Conservation (phyloP, 2,329 filamentous ascomycete genomes). For the Monosporascus sp. region DNA sequence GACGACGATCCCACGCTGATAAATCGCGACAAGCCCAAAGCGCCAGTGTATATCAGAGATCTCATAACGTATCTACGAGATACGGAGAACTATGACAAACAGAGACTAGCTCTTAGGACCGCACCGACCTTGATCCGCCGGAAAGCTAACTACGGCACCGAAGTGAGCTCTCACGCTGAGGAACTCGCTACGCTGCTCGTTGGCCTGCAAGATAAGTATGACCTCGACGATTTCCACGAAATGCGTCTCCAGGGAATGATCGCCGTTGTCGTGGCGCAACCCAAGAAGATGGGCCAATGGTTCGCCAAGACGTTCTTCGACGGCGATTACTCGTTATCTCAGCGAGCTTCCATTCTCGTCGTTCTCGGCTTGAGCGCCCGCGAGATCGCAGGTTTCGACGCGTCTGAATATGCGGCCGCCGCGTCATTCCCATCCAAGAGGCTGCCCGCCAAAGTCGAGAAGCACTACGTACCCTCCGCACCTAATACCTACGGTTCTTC, state of each 20-base stretch:
- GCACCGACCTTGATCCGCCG: slow-evolving; percentile 79
- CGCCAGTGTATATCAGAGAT: slow-evolving; percentile 88
- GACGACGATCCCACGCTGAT: slow-evolving; percentile 89
- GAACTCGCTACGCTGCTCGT: slow-evolving; percentile 74
- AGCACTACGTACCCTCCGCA: slow-evolving; percentile 51
- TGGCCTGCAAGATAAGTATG: slow-evolving; percentile 79
- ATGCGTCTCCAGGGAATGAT: slow-evolving; percentile 76
- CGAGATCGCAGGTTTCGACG: slow-evolving; percentile 75
- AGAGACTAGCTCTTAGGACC: slow-evolving; percentile 71
- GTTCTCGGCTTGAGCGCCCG: slow-evolving; percentile 77
- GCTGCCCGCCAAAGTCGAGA: slow-evolving; percentile 70
- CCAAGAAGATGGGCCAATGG: slow-evolving; percentile 75
- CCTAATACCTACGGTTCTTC: slow-evolving; percentile 14
- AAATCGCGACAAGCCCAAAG: slow-evolving; percentile 72
- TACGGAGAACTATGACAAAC: slow-evolving; percentile 77
- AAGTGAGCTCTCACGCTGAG: slow-evolving; percentile 78
- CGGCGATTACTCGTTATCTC: slow-evolving; percentile 83
- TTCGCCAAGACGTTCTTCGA: slow-evolving; percentile 83
- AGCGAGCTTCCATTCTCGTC: slow-evolving; percentile 76
- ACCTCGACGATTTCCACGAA: slow-evolving; percentile 72
- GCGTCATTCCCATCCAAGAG: slow-evolving; percentile 73
- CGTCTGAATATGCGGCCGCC: slow-evolving; percentile 44
- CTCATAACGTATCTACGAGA: slow-evolving; percentile 75
- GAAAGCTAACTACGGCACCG: slow-evolving; percentile 82
- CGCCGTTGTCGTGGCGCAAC: slow-evolving; percentile 71